Base-by-base conservation (phyloP, 2,329 filamentous ascomycete genomes). In the Arthrobotrys sphaeroides region DNA sequence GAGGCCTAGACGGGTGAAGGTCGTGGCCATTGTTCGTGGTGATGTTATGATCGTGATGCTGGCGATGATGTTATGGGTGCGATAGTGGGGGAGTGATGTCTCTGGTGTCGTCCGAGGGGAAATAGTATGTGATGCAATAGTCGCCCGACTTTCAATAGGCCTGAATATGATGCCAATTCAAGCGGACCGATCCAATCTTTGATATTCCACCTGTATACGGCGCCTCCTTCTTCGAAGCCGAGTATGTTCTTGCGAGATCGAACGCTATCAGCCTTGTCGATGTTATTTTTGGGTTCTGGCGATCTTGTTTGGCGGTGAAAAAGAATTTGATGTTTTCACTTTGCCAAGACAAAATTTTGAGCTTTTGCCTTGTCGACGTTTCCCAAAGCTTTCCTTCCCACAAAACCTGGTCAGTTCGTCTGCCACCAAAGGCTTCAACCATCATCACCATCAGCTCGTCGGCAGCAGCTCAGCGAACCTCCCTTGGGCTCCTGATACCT, bases 301-400 rank as follows among this genome's bases (percentile, higher is more conserved):
- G 24, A 20, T n/a, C n/a, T 16, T 57, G 28, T 42, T 53, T 42
- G 18, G 13, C 38, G 12, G 24, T 18, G 31, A 42, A 22, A 33
- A 62, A 33, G 43, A n/a, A 20, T 24, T 42, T 16, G 33, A 55
- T n/a, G 45, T 36, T 67, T 47, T n/a, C n/a, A n/a, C 24, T 45
- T 16, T 24, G 69, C 69, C 69, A 73, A 73, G 69, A 66, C 69
- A 55, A 73, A 73, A 73, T 55, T 67, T 66, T 49, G 43, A 61
- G 69, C 47, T 40, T 47, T 59, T 51, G 24, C 24, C 22, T 59
- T 64, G 67, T 60, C 60, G 51, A 65, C 60, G 47, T 64, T 38
- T 33, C 22, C 16, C 16, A 33, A 18, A 36, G 20, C 10, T 42
- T 40, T 18, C 49, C 24, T 20, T n/a, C 4, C 16, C 24, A 12